These are phyloP conservation scores for Trametes sanguinea DNA, from an alignment of 768 basidiomycete genomes.

Conservation along the genomic window DNA sequence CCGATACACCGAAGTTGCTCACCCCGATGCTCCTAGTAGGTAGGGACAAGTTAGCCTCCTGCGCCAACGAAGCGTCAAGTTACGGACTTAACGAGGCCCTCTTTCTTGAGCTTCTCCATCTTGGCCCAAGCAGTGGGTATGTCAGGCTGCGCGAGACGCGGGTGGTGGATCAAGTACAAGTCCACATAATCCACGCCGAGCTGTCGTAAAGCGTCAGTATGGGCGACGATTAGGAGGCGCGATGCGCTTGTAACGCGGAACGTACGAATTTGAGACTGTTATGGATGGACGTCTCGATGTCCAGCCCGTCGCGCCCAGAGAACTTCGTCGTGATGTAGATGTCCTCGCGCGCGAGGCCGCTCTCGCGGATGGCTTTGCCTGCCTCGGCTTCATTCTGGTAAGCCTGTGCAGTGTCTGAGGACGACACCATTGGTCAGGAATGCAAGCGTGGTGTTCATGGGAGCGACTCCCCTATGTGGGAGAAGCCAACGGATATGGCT, in stretches of 20 bases:
- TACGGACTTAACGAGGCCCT: conserved; percentile 58
- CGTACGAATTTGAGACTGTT: conserved; percentile 59
- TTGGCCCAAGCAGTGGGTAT: conserved; percentile 63
- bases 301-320: conserved; percentile 51
- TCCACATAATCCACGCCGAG: conserved; percentile 67
- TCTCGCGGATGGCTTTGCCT: conserved; percentile 50
- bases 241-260: conserved; percentile 3
- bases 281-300: conserved; percentile 55
- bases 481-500: conserved; percentile 61
- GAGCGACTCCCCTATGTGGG: conserved; percentile 53
- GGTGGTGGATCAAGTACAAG: conserved; percentile 69
- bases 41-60: not conserved
- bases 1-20: conserved; percentile 61
- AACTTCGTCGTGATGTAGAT: conserved; percentile 71
- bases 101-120: conserved; percentile 58
- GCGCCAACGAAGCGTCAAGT: not conserved
- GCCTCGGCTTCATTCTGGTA: conserved; percentile 65
- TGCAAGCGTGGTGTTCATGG: not conserved
- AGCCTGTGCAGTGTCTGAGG: conserved; percentile 57
- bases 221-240: not conserved
- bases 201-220: conserved; percentile 34
- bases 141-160: conserved; percentile 54
- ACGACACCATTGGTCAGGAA: not conserved
- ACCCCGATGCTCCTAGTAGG: conserved; percentile 65
- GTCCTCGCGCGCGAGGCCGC: conserved; percentile 55